Evolutionary conservation across 805 yeast species (phyloP), one percentile per base, ranked within the genome.

Genomic region (Sugiyamaella marilandica): DNA sequence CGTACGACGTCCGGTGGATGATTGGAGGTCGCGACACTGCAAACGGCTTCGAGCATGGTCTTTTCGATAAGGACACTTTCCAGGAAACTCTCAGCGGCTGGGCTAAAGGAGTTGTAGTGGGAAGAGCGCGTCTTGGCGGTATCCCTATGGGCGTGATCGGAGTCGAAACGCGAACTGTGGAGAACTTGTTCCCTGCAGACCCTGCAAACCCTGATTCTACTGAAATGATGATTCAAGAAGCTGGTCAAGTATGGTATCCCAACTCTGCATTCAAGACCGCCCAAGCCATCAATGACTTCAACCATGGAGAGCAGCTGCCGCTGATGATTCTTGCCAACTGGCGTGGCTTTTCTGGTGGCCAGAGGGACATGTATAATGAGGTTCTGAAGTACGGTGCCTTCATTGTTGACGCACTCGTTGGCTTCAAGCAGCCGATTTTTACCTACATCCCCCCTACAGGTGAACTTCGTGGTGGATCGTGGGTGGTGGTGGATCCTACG

Each of bases 261-360:
- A 94, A 94, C 77, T 87, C 96, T 57, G 99, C 99, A 16, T 94
- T 87, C 81, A 94, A 94, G 83, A 94, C 99, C 44, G 96, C 99
- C 2, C 99, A 94, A 76, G 98, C 99, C 19, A 92, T 94, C 64
- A 85, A 85, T 60, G 99, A 94, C 70, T 94, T 94, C 82, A 94
- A 94, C 79, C 76, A 89, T 68, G 99, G 99, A 78, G 99, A 94
- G 73, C 92, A 91, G 73, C 79, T 94, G 67, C 99, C 99, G 59
- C 78, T 94, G 71, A 87, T 94, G 95, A 89, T 94, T 61, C 76
- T 94, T 63, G 99, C 99, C 55, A 94, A 94, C 81, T 94, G 99
- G 99, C 87, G 99, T 83, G 99, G 99, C 66, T 94, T 94, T 83
- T 89, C 97, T 61, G 99, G 99, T 78, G 99, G 99, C 70, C 99